Conservation (phyloP, 2,329 filamentous ascomycete species). For the Chalaropsis thielavioides region DNA sequence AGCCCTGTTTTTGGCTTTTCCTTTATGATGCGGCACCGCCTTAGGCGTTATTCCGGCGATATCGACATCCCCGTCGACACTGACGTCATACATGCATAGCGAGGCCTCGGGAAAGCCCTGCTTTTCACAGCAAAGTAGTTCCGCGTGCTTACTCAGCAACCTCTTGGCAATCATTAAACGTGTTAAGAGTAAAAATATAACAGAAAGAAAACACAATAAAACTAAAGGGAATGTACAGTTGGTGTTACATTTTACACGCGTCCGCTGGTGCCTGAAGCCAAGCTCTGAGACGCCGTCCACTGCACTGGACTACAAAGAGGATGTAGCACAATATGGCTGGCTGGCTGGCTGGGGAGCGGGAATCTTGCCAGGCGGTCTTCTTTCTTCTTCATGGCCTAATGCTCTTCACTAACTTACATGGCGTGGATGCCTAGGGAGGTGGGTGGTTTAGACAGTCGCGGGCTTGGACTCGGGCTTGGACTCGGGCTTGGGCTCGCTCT, state of each 20-base stretch:
- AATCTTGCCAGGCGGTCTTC: not conserved
- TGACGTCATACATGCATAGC: not conserved
- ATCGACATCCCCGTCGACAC: not conserved
- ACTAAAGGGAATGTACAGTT: slow-evolving; percentile 13
- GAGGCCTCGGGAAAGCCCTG: too few relatives aligned
- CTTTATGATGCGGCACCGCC: not conserved
- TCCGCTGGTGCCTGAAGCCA: not conserved
- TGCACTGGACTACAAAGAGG: too few relatives aligned
- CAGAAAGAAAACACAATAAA: slow-evolving; percentile 2
- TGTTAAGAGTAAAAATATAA: not conserved
- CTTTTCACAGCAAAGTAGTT: not conserved
- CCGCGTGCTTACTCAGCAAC: not conserved
- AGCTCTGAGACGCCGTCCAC: not conserved
- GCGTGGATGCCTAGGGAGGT: not conserved
- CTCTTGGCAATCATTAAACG: not conserved
- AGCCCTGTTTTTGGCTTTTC: not conserved
- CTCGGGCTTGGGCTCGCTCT: not conserved
- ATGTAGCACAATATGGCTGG: too few relatives aligned
- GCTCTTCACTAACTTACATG: not conserved
- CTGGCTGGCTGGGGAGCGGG: not conserved
- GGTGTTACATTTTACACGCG: slow-evolving; percentile 12
- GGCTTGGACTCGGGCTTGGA: not conserved
- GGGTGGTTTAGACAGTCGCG: not conserved
- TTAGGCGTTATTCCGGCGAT: not conserved
- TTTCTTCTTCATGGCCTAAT: not conserved